These are phyloP conservation scores for Spathaspora gorwiae DNA, from an alignment of 805 yeast genomes.

Conservation along the genomic window DNA sequence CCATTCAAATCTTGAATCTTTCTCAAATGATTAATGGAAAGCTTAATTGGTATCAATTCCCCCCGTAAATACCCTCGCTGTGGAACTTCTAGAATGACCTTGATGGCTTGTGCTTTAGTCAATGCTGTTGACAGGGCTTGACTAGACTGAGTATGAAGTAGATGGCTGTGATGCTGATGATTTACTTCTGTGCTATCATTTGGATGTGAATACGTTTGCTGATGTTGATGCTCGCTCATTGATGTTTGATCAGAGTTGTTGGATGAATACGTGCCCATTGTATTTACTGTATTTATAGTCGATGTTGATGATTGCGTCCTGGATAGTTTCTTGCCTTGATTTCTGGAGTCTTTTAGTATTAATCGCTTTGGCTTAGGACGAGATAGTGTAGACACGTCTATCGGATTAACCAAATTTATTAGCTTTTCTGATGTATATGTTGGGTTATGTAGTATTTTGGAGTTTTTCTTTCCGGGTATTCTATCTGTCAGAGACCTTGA, in stretches of 20 bases:
- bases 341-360: slow-evolving; percentile 51
- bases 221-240: not conserved
- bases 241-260: slow-evolving; percentile 15
- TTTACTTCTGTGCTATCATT: not conserved
- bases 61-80: slow-evolving; percentile 75
- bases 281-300: slow-evolving; percentile 5
- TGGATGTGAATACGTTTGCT: not conserved
- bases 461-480: slow-evolving; percentile 14
- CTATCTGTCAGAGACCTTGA: slow-evolving; percentile 4
- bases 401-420: slow-evolving; percentile 63
- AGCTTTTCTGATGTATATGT: slow-evolving; percentile 50
- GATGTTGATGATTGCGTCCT: slow-evolving; percentile 7
- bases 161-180: slow-evolving; percentile 4
- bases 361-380: slow-evolving; percentile 64
- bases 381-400: slow-evolving; percentile 65
- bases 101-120: slow-evolving; percentile 24
- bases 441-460: slow-evolving; percentile 22
- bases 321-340: slow-evolving; percentile 2
- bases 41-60: slow-evolving; percentile 69
- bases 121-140: slow-evolving; percentile 8
- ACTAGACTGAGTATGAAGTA: not conserved
- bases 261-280: slow-evolving; percentile 7
- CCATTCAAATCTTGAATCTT: slow-evolving; percentile 67
- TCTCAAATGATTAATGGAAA: slow-evolving; percentile 65
- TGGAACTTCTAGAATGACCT: slow-evolving; percentile 37